Percentiles rank a stretch among this genome's conserved stretches.
phyloP scores from a whole-genome alignment of 225 moss, liverwort and hornwort genomes.

The Marchantia paleacea region DNA sequence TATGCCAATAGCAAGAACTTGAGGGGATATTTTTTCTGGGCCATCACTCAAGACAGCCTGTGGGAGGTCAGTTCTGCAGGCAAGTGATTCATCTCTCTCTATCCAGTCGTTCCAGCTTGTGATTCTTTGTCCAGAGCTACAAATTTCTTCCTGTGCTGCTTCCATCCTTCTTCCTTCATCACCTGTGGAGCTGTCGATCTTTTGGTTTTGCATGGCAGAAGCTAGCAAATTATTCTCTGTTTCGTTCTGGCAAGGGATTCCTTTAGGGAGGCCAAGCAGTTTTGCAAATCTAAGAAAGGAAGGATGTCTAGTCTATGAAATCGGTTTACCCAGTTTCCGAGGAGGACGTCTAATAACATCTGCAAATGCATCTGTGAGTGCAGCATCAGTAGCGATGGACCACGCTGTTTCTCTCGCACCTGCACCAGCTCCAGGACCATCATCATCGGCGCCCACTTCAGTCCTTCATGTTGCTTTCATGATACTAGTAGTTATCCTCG shows the following conservation, averaged over 20 bases:
- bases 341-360: background rate
- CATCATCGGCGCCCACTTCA: background rate
- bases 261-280: background rate
- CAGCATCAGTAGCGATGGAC: slow-evolving; percentile 31
- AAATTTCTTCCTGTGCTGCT: background rate
- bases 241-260: background rate
- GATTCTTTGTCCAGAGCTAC: background rate
- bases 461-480: background rate
- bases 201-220: background rate
- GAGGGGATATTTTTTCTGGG: slow-evolving; percentile 49
- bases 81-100: slow-evolving; percentile 9
- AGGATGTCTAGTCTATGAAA: background rate
- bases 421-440: slow-evolving; percentile 3
- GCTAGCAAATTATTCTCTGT: background rate
- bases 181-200: background rate
- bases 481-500: background rate
- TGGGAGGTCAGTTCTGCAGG: slow-evolving; percentile 41
- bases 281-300: background rate
- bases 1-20: slow-evolving; percentile 30
- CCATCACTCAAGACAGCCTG: slow-evolving; percentile 17
- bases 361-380: background rate
- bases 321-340: background rate
- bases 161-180: background rate
- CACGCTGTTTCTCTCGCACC: background rate
- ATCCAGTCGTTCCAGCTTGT: background rate